Conservation (phyloP, 306 rosid species). For the Lupinus albus region DNA sequence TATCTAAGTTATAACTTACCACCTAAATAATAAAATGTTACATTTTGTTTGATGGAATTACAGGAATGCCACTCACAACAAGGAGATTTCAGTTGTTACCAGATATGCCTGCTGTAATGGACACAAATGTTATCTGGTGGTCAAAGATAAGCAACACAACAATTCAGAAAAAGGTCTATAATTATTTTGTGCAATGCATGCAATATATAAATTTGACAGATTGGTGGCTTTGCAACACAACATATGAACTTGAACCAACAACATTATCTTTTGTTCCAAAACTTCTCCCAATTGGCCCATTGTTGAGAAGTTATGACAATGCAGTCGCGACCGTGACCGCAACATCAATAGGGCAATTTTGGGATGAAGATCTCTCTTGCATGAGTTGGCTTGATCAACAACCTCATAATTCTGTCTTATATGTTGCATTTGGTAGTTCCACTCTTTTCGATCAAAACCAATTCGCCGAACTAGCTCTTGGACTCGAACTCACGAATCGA, state of each 20-base stretch:
- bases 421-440: slow-evolving; percentile 47
- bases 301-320: slow-evolving; percentile 22
- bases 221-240: slow-evolving; percentile 47
- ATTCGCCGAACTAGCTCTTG: slow-evolving; percentile 40
- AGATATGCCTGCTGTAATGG: slow-evolving; percentile 39
- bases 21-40: not conserved
- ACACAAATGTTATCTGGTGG: slow-evolving; percentile 32
- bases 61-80: slow-evolving; percentile 24
- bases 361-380: slow-evolving; percentile 48
- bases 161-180: not conserved
- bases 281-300: slow-evolving; percentile 45
- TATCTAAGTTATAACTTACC: no score
- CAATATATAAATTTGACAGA: slow-evolving; percentile 7
- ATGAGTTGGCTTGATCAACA: slow-evolving; percentile 51
- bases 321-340: not conserved
- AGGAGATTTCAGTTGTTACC: slow-evolving; percentile 24
- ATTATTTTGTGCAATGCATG: slow-evolving; percentile 1
- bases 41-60: not conserved
- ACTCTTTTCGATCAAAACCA: slow-evolving; percentile 36
- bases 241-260: slow-evolving; percentile 40
- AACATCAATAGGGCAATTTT: slow-evolving; percentile 43
- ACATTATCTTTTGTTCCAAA: slow-evolving; percentile 34
- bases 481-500: slow-evolving; percentile 37
- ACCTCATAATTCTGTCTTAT: slow-evolving; percentile 34
- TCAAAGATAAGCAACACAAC: not conserved